Base-by-base conservation (phyloP, 2,329 filamentous ascomycete genomes). In the Dactylellina parvicollis region DNA sequence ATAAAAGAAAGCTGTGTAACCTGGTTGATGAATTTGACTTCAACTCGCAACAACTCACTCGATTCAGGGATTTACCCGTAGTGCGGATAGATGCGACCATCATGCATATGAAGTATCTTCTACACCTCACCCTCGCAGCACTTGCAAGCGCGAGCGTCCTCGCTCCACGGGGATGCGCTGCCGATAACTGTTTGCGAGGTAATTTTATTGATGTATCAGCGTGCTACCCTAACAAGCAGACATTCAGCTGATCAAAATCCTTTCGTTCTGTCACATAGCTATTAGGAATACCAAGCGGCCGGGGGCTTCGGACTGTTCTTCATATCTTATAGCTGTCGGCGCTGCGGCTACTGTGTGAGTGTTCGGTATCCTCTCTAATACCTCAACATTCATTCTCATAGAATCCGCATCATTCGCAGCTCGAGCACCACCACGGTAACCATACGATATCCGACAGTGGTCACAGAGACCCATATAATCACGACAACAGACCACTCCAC, bases 131-230 rank as follows among this genome's bases (percentile, higher is more conserved):
- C 10, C 7, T 54, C 8, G 49, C 49, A 18, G 14, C 18, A 32
- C 18, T 4, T 18, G 28, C 28, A 10, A 36, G 49, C 18, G 49
- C 49, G 2, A 26, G 28, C 14, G 9, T 54, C 3, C 24, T 54
- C n/a, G 26, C 34, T 4, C 14, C 10, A 24, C 49, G 49, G 3
- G 26, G 12, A 4, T 54, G 49, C 24, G 28, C 4, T n/a, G 12
- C 49, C 26, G 49, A 54, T 14, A 54, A 54, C 14, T 54, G 49
- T 20, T 28, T 54, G 3, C 26, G 49, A 54, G 49, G 49, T 54
- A 54, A 18, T 47, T 12, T 26, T 20, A 16, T 20, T 32, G n/a
- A 3, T 32, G 9, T 30, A 8, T 18, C 20, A 10, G 10, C n/a
- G 16, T 4, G 4, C n/a, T 4, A 16, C 38, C 4, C 38, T 9